Percentiles rank a stretch among this genome's conserved stretches.
Evolutionary conservation across 306 rosid species (phyloP).

Genomic region (Lupinus albus): DNA sequence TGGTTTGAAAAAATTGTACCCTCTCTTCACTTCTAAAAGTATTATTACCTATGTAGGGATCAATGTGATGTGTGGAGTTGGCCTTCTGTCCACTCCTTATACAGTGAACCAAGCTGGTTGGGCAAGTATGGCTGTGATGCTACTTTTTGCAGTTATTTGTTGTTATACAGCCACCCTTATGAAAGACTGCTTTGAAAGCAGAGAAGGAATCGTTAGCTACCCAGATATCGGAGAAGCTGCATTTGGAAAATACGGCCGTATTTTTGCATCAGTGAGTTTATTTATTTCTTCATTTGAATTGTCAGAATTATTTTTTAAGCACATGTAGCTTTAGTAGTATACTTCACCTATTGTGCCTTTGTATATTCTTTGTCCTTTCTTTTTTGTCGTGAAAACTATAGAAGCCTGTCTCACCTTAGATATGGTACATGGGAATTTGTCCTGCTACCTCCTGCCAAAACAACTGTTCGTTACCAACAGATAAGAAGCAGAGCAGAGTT

Average conservation of each 20-base stretch:
- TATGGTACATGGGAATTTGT: no score
- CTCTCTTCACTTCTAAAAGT: no score
- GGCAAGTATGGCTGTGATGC: slow-evolving; percentile 65
- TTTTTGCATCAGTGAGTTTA: slow-evolving; percentile 68
- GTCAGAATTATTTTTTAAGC: no score
- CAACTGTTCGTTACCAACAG: no score
- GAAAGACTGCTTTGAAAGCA: slow-evolving; percentile 72
- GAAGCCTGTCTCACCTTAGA: no score
- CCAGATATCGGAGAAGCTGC: slow-evolving; percentile 94
- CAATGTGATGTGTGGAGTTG: slow-evolving; percentile 82
- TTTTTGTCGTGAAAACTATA: no score
- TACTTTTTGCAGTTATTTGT: slow-evolving; percentile 65
- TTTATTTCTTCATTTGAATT: not conserved
- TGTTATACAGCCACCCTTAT: slow-evolving; percentile 77
- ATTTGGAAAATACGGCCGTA: slow-evolving; percentile 74
- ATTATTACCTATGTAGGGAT: slow-evolving; percentile 51
- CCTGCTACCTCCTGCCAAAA: no score
- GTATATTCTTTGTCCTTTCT: no score
- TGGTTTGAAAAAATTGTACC: not conserved
- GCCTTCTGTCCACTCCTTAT: slow-evolving; percentile 73
- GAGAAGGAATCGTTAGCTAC: slow-evolving; percentile 61
- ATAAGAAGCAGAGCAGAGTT: no score
- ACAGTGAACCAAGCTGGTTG: slow-evolving; percentile 78
- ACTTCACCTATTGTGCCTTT: no score
- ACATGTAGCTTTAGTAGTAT: not conserved